phyloP scores from a whole-genome alignment of 2,329 filamentous ascomycete genomes.

The Nemania sp. region DNA sequence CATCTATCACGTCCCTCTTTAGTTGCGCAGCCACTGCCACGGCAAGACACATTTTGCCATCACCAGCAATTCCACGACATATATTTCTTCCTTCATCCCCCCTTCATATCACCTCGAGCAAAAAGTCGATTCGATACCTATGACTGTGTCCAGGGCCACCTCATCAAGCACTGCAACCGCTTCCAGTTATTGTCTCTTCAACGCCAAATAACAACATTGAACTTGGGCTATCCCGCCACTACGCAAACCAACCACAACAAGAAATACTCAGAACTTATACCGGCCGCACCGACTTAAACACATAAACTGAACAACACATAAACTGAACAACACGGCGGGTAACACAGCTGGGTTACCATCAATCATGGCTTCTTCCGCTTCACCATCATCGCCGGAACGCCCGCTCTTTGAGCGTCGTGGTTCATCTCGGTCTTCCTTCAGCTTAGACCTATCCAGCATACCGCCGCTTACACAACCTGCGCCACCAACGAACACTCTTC shows the following conservation, averaged over 20 bases:
- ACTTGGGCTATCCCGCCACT: not conserved
- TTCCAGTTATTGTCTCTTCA: not conserved
- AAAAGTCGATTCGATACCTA: not conserved
- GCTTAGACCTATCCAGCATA: constrained; percentile 74
- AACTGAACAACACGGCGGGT: constrained; percentile 6
- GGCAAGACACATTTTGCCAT: constrained; percentile 26
- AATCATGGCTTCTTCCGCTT: constrained; percentile 34
- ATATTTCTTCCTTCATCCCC: not conserved
- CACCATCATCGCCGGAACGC: constrained; percentile 40
- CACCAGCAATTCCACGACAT: constrained; percentile 7
- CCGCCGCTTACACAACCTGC: constrained; percentile 73
- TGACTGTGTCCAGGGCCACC: not conserved
- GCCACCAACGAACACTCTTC: constrained; percentile 78
- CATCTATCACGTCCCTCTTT: constrained; percentile 3
- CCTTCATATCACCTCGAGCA: not conserved
- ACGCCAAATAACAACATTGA: not conserved
- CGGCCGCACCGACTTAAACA: no score
- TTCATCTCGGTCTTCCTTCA: constrained; percentile 60
- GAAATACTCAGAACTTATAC: no score
- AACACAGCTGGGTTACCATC: constrained; percentile 37
- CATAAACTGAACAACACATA: no score
- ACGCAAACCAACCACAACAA: not conserved
- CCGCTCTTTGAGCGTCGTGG: constrained; percentile 42
- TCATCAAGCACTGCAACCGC: not conserved
- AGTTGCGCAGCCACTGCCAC: constrained; percentile 26